Percentiles rank a stretch among this genome's conserved stretches.
Conservation (phyloP, 163 green algal species). For the Chlorella variabilis region DNA sequence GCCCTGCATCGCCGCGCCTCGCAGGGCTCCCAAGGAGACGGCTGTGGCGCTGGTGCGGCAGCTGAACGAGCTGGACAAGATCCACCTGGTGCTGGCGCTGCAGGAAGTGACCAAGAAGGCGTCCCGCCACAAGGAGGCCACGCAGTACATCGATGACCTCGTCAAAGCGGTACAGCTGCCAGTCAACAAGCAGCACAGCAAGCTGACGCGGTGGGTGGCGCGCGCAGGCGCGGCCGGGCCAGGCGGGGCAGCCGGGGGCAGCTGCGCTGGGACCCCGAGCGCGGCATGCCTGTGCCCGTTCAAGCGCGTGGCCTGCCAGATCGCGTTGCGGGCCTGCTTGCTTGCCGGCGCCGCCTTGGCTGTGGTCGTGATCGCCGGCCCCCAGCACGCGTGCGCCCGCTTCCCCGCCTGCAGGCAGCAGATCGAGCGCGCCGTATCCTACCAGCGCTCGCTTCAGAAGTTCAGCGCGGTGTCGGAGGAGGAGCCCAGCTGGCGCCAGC, state of each 20-base stretch:
- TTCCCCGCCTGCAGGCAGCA: slow-evolving; percentile 29
- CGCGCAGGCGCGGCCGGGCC: too few relatives aligned
- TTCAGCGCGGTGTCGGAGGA: not conserved
- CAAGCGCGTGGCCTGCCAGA: too few relatives aligned
- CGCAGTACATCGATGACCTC: slow-evolving; percentile 16
- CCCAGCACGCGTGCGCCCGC: too few relatives aligned
- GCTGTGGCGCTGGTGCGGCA: slow-evolving; percentile 37
- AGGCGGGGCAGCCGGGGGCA: too few relatives aligned
- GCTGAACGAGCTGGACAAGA: slow-evolving; percentile 43
- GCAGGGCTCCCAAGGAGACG: slow-evolving; percentile 42
- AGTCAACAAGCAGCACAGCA: slow-evolving; percentile 6
- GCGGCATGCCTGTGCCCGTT: too few relatives aligned
- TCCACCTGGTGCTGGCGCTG: slow-evolving; percentile 53
- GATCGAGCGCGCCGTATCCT: not conserved
- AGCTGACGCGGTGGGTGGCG: slow-evolving; percentile 23
- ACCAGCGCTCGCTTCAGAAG: slow-evolving; percentile 6
- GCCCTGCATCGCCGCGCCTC: not conserved
- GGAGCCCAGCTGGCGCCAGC: slow-evolving; percentile 27
- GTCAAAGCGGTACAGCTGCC: not conserved
- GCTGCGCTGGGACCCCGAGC: too few relatives aligned
- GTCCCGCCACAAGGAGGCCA: not conserved
- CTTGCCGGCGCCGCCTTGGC: too few relatives aligned
- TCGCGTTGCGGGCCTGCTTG: too few relatives aligned
- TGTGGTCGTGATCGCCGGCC: too few relatives aligned
- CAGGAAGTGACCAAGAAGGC: slow-evolving; percentile 6